A percentile compares a stretch with the other conserved stretches of the same genome.
These are phyloP conservation scores for Xylaria castorea DNA, from an alignment of 495 filamentous ascomycete genomes.

Conservation along the genomic window DNA sequence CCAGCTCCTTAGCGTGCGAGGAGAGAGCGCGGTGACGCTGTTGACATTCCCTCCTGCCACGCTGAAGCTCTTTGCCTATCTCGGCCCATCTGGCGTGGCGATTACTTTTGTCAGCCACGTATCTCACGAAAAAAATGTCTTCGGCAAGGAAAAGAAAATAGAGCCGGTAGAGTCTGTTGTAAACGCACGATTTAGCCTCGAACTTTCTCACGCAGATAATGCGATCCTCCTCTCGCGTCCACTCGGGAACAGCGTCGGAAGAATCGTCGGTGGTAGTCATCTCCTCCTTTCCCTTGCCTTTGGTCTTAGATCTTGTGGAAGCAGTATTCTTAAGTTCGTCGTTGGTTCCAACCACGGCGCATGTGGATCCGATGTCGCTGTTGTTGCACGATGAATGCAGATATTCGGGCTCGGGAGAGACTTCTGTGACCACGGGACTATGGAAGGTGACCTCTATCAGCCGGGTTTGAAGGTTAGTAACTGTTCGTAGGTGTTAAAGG, in stretches of 20 bases:
- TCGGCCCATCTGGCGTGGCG: constrained; percentile 23
- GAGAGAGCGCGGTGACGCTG: constrained; percentile 29
- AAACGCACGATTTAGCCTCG: constrained; percentile 25
- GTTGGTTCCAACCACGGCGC: constrained; percentile 14
- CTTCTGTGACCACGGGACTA: constrained; percentile 4
- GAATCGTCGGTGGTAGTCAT: neutral
- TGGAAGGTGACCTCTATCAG: constrained; percentile 22
- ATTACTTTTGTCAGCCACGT: neutral
- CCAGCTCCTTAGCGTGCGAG: constrained; percentile 16
- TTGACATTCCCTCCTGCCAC: constrained; percentile 31
- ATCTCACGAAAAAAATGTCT: neutral
- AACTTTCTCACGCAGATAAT: constrained; percentile 14
- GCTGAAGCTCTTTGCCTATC: constrained; percentile 29
- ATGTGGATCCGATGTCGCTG: constrained; percentile 20
- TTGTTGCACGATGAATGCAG: neutral
- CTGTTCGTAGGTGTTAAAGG: neutral
- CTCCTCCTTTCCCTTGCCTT: neutral
- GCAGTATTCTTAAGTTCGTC: neutral
- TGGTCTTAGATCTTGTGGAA: neutral
- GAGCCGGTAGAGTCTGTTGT: neutral
- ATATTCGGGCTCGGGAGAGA: neutral
- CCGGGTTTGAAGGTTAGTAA: neutral
- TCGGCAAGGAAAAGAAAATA: neutral
- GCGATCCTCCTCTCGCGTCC: constrained; percentile 24
- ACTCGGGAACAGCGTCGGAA: neutral